Evolutionary conservation across 257 asterid species (phyloP), one percentile per base, ranked within the genome.

Genomic region (Penstemon davidsonii): DNA sequence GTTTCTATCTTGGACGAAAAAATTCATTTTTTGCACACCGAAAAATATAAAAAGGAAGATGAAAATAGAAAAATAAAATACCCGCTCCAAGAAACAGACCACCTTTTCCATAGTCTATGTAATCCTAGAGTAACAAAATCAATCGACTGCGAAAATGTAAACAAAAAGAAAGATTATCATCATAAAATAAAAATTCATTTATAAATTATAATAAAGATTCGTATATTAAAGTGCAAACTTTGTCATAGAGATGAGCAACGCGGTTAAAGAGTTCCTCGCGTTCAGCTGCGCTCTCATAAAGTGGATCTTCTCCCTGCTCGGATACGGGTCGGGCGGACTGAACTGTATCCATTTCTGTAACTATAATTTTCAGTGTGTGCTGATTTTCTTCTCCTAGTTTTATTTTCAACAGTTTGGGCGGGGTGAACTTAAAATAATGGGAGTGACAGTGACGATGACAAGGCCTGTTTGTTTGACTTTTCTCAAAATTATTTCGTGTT

Each of bases 1-100:
- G 33, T 25, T 25, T 25, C 33, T 25, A 2, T 25, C 33, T 25
- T 25, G 33, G 33, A 25, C 1, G 33, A 25, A 46, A 7, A 46
- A 49, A 7, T 64, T 39, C 58, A 50, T 37, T 4, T 10, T 38
- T 50, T 18, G 2, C 13, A 39, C 45, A n/a, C 9, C 39, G 18
- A 13, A 59, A 69, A 59, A n/a, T 50, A 18, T 7, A 13, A 56
- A 25, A 57, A n/a, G 55, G 42, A 67, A 55, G 56, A 54, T 6
- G 4, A 55, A 12, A 8, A 37, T 66, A 45, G 39, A 10, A 53
- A 52, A 51, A 19, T 9, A 36, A 25, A 4, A 10, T 76, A 85
- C 90, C 83, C 85, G 69, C 82, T 76, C 85, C 88, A 85, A 50
- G 88, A 78, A 76, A 85, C 78, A 56, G 85, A 73, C 91, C 84